Conservation (phyloP, 1,284 basidiomycete species). For the Trichosporon sp. region DNA sequence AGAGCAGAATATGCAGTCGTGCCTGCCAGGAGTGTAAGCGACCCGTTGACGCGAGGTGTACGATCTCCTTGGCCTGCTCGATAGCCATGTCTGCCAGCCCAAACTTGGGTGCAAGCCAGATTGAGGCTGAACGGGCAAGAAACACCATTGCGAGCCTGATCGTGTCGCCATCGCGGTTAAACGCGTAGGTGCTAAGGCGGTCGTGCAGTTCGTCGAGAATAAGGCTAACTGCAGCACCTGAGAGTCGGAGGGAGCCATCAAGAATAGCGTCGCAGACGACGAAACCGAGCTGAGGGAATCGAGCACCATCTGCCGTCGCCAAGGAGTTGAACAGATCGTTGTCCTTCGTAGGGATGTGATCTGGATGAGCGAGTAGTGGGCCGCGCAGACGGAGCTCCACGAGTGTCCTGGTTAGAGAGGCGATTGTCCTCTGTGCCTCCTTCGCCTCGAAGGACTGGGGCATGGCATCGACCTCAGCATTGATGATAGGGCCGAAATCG, state of each 20-base stretch:
- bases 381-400: conserved; percentile 53
- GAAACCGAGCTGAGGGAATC: conserved; percentile 59
- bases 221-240: conserved; percentile 53
- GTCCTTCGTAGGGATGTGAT: conserved; percentile 61
- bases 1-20: conserved; percentile 61
- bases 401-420: conserved; percentile 24
- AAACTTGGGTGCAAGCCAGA: conserved; percentile 59
- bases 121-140: conserved; percentile 60
- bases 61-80: conserved; percentile 57
- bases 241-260: conserved; percentile 58
- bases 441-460: conserved; percentile 33
- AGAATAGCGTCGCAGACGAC: conserved; percentile 59
- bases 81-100: conserved; percentile 55
- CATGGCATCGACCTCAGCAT: conserved; percentile 44
- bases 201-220: conserved; percentile 58
- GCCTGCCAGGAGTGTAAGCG: conserved; percentile 63
- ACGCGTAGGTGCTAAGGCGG: conserved; percentile 59
- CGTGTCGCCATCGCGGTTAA: conserved; percentile 57
- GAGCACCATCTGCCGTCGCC: conserved; percentile 54
- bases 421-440: conserved; percentile 30
- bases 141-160: conserved; percentile 60
- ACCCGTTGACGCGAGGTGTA: conserved; percentile 51
- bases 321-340: conserved; percentile 61
- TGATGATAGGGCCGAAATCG: conserved; percentile 62
- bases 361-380: conserved; percentile 53